These are phyloP conservation scores for Sarcomyxa edulis DNA, from an alignment of 768 basidiomycete species.

Conservation along the genomic window DNA sequence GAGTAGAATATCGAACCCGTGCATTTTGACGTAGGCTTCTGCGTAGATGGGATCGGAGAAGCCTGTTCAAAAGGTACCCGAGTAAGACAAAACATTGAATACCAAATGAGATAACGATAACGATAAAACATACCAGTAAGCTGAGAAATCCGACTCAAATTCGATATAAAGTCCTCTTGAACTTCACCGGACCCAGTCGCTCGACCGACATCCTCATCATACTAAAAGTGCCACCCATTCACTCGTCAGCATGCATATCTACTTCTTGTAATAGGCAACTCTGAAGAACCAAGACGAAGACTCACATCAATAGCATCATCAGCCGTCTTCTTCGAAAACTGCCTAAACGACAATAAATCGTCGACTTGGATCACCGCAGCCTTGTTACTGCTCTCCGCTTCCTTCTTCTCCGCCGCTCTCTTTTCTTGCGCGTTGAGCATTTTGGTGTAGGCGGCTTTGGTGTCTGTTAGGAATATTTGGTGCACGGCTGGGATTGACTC, in stretches of 20 bases:
- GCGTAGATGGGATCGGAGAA: conserved; percentile 99
- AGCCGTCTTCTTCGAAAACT: conserved; percentile 88
- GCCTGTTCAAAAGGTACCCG: conserved; percentile 38
- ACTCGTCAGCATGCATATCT: too few relatives aligned
- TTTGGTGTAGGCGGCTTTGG: conserved; percentile 85
- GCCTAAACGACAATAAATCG: conserved; percentile 86
- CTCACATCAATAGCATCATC: conserved; percentile 74
- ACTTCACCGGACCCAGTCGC: conserved; percentile 84
- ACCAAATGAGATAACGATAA: too few relatives aligned
- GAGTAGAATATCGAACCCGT: conserved; percentile 94
- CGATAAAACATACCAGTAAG: conserved; percentile 63
- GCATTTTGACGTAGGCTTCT: conserved; percentile 96
- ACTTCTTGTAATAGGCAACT: too few relatives aligned
- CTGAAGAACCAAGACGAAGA: conserved; percentile 7
- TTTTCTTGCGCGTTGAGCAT: conserved; percentile 98
- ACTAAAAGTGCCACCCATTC: conserved; percentile 37
- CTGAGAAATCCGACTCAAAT: conserved; percentile 88
- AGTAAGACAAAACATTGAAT: conserved; percentile 1
- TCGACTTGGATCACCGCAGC: conserved; percentile 82
- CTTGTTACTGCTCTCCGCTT: conserved; percentile 62
- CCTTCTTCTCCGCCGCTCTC: conserved; percentile 88
- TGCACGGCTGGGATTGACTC: conserved; percentile 51
- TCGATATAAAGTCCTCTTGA: conserved; percentile 91
- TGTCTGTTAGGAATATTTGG: conserved; percentile 79
- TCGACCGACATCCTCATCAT: conserved; percentile 81